Base-by-base conservation (phyloP, 768 basidiomycete genomes). In the Zangia roseola region DNA sequence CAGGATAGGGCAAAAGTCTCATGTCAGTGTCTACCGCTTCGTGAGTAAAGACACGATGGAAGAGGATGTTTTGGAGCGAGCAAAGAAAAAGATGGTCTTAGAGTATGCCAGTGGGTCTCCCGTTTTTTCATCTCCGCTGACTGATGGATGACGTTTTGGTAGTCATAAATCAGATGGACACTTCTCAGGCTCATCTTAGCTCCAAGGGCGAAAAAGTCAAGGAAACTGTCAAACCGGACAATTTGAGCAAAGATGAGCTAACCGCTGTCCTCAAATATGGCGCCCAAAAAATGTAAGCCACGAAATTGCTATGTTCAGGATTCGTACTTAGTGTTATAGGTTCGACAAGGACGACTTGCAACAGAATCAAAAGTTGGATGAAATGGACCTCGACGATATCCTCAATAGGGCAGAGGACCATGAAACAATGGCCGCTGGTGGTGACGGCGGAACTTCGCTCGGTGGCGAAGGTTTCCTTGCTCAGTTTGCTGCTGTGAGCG, bases 131-230 rank as follows among this genome's bases (percentile, higher is more conserved):
- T 58, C 35, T 52, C 35, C 46, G 20, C 47, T 41, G 25, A 31
- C 19, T 23, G 56, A 37, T 53, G 46, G 53, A 52, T 43, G 21
- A 40, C 14, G 24, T 45, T 41, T 45, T 35, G 45, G n/a, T 67
- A 97, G 94, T 99, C 74, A 97, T 99, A 76, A 97, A 97, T 71
- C 95, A 98, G 72, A 97, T 98, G 90, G 97, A 99, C 72, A 99
- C 97, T 20, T 94, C 94, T 35, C 97, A 97, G 56, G 91, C 91
- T 36, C 91, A 97, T 70, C 83, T 99, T 45, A 86, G 91, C 64
- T 86, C 88, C 48, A 93, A 92, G 61, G 78, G 80, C 17, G 69
- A 78, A 25, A 76, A 77, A 58, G 59, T 69, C 48, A 89, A 86
- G 63, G 88, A 90, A 43, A 68, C 79, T 19, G 70, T 77, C 52